phyloP scores from a whole-genome alignment of 768 basidiomycete genomes.

The Lactarius sanguifluus region DNA sequence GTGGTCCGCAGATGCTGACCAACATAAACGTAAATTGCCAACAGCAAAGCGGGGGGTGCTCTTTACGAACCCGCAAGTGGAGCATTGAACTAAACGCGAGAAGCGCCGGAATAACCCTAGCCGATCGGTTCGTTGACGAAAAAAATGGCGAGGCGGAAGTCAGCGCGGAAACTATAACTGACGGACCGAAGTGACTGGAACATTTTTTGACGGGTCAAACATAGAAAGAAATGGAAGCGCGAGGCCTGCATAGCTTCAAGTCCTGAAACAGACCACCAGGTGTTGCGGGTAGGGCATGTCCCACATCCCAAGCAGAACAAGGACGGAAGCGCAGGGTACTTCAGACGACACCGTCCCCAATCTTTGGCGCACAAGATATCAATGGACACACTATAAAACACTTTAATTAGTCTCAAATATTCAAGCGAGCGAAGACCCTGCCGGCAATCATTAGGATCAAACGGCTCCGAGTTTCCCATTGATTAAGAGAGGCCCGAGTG shows the following conservation, averaged over 20 bases:
- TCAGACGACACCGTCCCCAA: not conserved
- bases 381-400: not conserved
- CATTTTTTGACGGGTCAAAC: not conserved
- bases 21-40: conserved; percentile 4
- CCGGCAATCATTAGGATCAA: not conserved
- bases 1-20: conserved; percentile 2
- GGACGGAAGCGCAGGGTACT: not conserved
- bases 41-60: too few relatives aligned
- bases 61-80: too few relatives aligned
- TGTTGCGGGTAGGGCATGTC: not conserved
- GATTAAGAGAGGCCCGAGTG: not conserved
- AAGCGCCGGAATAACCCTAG: not conserved
- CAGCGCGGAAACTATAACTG: not conserved
- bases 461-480: not conserved
- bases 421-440: not conserved
- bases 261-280: not conserved
- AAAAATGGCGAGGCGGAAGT: too few relatives aligned
- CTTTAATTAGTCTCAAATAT: not conserved
- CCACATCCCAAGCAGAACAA: not conserved
- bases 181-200: not conserved
- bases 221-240: not conserved
- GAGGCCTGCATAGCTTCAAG: not conserved
- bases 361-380: not conserved
- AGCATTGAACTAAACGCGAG: not conserved
- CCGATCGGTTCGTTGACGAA: not conserved